Percentiles rank a stretch among this genome's conserved stretches.
Evolutionary conservation across 1,284 basidiomycete species (phyloP).

Genomic region (Rhizopogon parksii): DNA sequence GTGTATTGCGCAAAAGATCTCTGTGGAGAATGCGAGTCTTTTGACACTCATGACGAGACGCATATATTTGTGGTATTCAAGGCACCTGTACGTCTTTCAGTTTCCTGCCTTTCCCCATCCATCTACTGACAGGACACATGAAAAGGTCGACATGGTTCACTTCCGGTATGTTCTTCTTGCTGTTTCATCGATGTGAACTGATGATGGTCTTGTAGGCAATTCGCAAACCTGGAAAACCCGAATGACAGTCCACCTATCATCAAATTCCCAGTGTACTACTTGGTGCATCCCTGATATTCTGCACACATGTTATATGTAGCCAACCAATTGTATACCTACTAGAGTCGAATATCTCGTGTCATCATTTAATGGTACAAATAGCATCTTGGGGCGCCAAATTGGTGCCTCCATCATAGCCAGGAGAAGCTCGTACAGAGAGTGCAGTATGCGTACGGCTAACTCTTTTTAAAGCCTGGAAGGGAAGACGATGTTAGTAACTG

Average conservation of each 20-base stretch:
- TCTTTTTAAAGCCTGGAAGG: constrained; percentile 71
- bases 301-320: not conserved
- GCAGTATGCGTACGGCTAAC: constrained; percentile 33
- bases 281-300: constrained; percentile 8
- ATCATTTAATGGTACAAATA: not conserved
- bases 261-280: constrained; percentile 49
- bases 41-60: constrained; percentile 73
- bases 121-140: not conserved
- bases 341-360: not conserved
- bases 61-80: constrained; percentile 88
- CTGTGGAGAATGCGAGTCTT: constrained; percentile 69
- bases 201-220: constrained; percentile 34
- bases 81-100: constrained; percentile 45
- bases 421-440: not conserved
- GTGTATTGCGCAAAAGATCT: constrained; percentile 80
- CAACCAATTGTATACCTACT: not conserved
- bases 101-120: not conserved
- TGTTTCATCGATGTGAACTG: not conserved
- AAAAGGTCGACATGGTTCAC: constrained; percentile 52
- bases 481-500: not conserved
- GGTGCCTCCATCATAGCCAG: not conserved
- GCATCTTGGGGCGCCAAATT: not conserved
- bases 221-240: constrained; percentile 54
- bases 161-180: constrained; percentile 41
- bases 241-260: constrained; percentile 50